Conservation (phyloP, 768 basidiomycete genomes). For the Suillus ampliporus region DNA sequence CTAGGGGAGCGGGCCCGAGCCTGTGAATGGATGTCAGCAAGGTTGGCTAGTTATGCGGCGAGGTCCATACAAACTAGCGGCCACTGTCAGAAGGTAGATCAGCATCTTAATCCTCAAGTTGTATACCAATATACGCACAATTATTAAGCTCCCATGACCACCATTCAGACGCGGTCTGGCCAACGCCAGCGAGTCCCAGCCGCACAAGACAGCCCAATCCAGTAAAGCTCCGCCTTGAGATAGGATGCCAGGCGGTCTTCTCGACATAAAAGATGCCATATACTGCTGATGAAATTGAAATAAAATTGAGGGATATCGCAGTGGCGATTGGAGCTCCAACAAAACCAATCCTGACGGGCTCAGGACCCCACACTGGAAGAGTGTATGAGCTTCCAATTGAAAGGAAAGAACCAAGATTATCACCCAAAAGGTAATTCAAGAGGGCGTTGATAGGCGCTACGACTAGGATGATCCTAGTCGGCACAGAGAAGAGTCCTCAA, state of each 20-base stretch:
- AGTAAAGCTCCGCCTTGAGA: constrained; percentile 67
- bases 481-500: constrained; percentile 72
- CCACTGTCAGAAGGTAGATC: constrained; percentile 40
- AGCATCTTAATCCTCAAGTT: neutral
- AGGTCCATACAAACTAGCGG: constrained; percentile 54
- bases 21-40: constrained; percentile 42
- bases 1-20: constrained; percentile 80
- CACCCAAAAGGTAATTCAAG: constrained; percentile 87
- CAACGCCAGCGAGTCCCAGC: constrained; percentile 82
- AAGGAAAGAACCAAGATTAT: constrained; percentile 16
- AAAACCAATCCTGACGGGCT: constrained; percentile 39
- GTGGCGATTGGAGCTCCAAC: constrained; percentile 89
- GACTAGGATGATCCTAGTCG: constrained; percentile 81
- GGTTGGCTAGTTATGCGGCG: neutral
- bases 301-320: constrained; percentile 87
- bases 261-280: constrained; percentile 70
- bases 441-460: constrained; percentile 87
- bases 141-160: constrained; percentile 95
- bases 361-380: constrained; percentile 21
- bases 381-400: constrained; percentile 9
- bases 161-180: constrained; percentile 91
- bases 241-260: constrained; percentile 82
- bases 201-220: constrained; percentile 70
- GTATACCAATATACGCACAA: constrained; percentile 27
- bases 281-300: constrained; percentile 61